Base-by-base conservation (phyloP, 371 early-diverging fungal species). In the Basidiobolus meristosporus region DNA sequence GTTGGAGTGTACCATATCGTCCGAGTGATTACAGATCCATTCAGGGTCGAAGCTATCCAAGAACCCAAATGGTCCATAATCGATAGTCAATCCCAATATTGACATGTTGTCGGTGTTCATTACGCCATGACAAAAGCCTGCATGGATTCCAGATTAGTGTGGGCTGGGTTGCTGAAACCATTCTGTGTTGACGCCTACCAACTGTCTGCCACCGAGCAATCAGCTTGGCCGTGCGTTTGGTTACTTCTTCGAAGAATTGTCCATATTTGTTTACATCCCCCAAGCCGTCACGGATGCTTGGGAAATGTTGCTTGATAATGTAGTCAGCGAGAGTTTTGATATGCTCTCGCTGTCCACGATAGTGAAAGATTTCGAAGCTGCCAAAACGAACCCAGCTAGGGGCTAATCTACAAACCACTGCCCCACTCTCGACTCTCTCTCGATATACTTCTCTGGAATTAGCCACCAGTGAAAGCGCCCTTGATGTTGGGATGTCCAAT, bases 31-130 rank as follows among this genome's bases (percentile, higher is more conserved):
- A 47, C 82, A 79, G 9, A 74, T 62, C 47, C 73, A 73, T 12
- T 39, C 47, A 0, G 90, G 85, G 30, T 88, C 77, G 50, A 84
- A 90, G 15, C 58, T 65, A 50, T 88, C 87, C 46, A 91, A 47
- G 45, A 90, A 83, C 34, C 73, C 83, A 46, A 56, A 88, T 3
- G 93, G 90, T 0, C 93, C 93, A 48, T 82, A 88, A 48, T 92
- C 89, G 30, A 89, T 59, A 2, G 93, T 89, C 7, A 86, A 46
- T 0, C 85, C 78, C 21, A 84, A 46, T 0, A 87, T 56, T 1
- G 85, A 84, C 83, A 88, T 83, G 42, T 88, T 89, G 48, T 89
- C 86, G 0, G 89, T 88, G 50, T 87, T 88, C 73, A 91, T 70
- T 0, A 85, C 85, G 11, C 89, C 88, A 43, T 85, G 86, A 52